These are phyloP conservation scores for Daldinia concentrica DNA, from an alignment of 495 filamentous ascomycete genomes.

Conservation along the genomic window DNA sequence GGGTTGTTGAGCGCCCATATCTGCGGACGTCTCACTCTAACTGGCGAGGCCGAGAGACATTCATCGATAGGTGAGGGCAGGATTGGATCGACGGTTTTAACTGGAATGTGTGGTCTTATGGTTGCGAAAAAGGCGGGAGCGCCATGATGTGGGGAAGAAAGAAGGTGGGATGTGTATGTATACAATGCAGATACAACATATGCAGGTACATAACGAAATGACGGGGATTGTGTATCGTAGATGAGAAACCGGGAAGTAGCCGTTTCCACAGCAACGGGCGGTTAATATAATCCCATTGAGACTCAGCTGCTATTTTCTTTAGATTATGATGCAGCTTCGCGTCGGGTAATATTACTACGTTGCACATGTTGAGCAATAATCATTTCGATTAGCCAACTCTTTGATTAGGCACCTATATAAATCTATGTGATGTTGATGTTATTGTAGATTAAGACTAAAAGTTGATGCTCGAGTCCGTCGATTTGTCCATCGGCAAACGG, in stretches of 20 bases:
- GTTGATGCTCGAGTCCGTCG: not conserved
- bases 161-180: conserved; percentile 21
- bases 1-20: conserved; percentile 66
- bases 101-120: conserved; percentile 42
- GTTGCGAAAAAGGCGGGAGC: conserved; percentile 25
- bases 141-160: conserved; percentile 25
- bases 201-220: conserved; percentile 1
- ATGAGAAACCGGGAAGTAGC: conserved; percentile 8
- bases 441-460: not conserved
- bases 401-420: not conserved
- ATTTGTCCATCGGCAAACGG: not conserved
- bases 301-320: conserved; percentile 4
- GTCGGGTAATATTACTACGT: not conserved
- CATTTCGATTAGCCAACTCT: not conserved
- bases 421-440: not conserved
- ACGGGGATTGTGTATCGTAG: conserved; percentile 3
- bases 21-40: conserved; percentile 33
- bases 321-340: conserved; percentile 7
- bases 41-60: conserved; percentile 36
- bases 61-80: conserved; percentile 22
- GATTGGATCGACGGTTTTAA: conserved; percentile 20
- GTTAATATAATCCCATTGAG: conserved; percentile 1
- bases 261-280: conserved; percentile 40
- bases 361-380: not conserved
- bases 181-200: not conserved